Evolutionary conservation across 371 early-diverging fungal genomes (phyloP), one percentile per base, ranked within the genome.

Genomic region (Zychaea mexicana): DNA sequence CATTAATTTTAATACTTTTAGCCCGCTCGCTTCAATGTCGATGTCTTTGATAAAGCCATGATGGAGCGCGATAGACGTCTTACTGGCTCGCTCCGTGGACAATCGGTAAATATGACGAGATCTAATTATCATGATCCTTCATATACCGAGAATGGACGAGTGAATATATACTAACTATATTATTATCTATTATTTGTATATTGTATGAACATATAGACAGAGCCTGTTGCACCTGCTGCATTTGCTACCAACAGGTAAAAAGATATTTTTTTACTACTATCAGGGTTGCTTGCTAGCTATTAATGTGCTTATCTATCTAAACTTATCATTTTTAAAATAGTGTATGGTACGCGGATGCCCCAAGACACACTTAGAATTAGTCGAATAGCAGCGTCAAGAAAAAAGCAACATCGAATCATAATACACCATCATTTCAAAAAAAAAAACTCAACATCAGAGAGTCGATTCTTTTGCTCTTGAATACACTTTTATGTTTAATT

Each of bases 41-140:
- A 82, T 66, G 64, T 49, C 45, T 82, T 79, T 79, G 82, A 82
- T 22, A 65, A 64, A 21, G 79, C 79, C 74, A 82, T 82, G 82
- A 79, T 82, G 82, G 79, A 82, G 62, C 82, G 82, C 65, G 82
- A 82, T 56, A 75, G 78, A 74, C 82, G 79, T 62, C 67, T 82
- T 30, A 82, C 82, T 42, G 82, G 82, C 52, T 74, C 77, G 38
- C 27, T 71, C 31, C 72, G 82, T 60, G 82, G 82, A 60, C 82
- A 82, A 69, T 71, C 72, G 67, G 82, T 82, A 82, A 49, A 27
- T 56, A 6, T 2, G n/a, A n/a, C n/a, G n/a, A n/a, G n/a, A n/a
- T n/a, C n/a, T 54, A 10, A 21, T 2, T 27, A 27, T 0, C 1
- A 10, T 36, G 0, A 10, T 36, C 36, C 2, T 10, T 2, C 21